Conservation (phyloP, 2,329 filamentous ascomycete genomes). For the Cordyceps cicadae region DNA sequence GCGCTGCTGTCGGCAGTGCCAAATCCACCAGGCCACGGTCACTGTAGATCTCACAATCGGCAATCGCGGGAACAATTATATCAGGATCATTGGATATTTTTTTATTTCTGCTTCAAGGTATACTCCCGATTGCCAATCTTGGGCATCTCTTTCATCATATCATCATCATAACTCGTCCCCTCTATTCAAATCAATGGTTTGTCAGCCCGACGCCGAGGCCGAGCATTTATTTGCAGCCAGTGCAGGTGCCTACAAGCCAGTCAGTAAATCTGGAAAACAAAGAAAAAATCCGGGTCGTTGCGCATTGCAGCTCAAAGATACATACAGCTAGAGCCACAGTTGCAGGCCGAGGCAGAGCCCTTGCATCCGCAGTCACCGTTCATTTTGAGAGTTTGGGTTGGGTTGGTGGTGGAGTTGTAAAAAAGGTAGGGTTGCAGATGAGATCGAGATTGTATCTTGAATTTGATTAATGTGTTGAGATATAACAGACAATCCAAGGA, state of each 20-base stretch:
- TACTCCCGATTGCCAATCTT: not conserved
- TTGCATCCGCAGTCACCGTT: constrained; percentile 12
- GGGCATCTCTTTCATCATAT: not conserved
- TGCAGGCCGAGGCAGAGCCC: constrained; percentile 13
- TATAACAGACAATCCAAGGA: not conserved
- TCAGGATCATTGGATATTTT: not conserved
- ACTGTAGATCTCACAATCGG: not conserved
- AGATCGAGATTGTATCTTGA: constrained; percentile 8
- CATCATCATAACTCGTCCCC: constrained; percentile 4
- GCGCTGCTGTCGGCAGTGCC: not conserved
- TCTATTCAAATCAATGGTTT: not conserved
- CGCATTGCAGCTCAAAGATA: not conserved
- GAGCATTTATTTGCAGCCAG: constrained; percentile 11
- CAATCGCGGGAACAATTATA: not conserved
- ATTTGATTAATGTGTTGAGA: not conserved
- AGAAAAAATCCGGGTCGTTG: not conserved
- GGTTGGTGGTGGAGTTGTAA: not conserved
- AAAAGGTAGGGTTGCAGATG: not conserved
- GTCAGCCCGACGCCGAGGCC: not conserved
- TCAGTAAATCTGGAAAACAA: not conserved
- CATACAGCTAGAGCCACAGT: constrained; percentile 12
- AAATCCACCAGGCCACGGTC: not conserved
- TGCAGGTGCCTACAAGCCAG: constrained; percentile 9
- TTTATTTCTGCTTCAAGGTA: not conserved
- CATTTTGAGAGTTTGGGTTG: constrained; percentile 9